Base-by-base conservation (phyloP, 306 rosid genomes). In the Cucurbita argyrosperma region DNA sequence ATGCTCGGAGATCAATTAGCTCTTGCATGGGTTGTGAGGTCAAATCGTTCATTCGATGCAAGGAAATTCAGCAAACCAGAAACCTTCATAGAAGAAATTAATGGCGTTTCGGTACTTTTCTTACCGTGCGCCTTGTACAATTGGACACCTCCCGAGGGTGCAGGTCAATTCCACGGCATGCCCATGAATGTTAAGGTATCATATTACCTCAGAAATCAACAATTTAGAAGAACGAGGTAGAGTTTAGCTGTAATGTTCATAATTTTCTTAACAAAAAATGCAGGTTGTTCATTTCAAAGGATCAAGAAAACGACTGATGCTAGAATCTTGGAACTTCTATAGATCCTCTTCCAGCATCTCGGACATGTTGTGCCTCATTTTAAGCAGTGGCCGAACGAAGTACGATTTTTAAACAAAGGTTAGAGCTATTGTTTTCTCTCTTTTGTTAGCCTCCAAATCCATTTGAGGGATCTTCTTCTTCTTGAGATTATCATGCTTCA, bases 61-160 rank as follows among this genome's bases (percentile, higher is more conserved):
- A 82, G 78, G 73, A 89, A 88, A 79, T 88, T 90, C 79, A 69
- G 86, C 21, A 88, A 72, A 85, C 60, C 88, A 18, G 64, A 50
- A 59, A 70, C 84, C n/a, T 94, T 90, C 79, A 50, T 84, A 46
- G 95, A 90, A 77, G 85, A 90, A 69, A 75, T 90, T 65, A 84
- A 80, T 4, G 90, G 86, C 57, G 76, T 92, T 51, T 83, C 88
- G 0, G 80, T 94, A 45, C 78, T 94, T 65, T 94, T 94, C 83
- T 81, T 89, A 79, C 96, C 98, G 4, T 94, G 96, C 79, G 77
- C 88, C 26, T 39, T 82, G 46, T 88, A 90, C 85, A 90, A 94
- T 69, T 94, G 97, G 97, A 94, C 98, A n/a, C 97, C 96, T 0
- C 98, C 97, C 8, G 98, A 94, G 83, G 97, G 98, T 71, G 95